Conservation (phyloP, 345 rosid species). For the Moricandia arvensis region DNA sequence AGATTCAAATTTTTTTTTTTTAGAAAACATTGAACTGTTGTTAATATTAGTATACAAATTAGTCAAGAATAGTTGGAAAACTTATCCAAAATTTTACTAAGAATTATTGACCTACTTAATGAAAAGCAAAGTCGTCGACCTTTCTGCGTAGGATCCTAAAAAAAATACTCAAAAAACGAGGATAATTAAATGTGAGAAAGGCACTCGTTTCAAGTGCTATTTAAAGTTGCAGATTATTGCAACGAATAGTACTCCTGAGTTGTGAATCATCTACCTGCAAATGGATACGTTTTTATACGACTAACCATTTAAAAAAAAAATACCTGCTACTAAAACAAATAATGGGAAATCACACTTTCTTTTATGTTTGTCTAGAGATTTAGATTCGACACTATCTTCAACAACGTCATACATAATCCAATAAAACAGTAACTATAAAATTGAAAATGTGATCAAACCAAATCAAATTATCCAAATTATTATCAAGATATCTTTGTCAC, state of each 20-base stretch:
- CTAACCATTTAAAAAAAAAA: background rate
- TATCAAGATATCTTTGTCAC: too few relatives aligned
- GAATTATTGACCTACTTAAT: constrained; percentile 19
- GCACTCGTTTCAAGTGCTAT: constrained; percentile 25
- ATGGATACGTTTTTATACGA: constrained; percentile 22
- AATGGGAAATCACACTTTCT: too few relatives aligned
- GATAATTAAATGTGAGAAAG: constrained; percentile 17
- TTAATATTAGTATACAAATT: constrained; percentile 3
- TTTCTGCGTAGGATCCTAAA: constrained; percentile 1
- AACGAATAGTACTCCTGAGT: constrained; percentile 19
- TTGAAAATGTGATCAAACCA: background rate
- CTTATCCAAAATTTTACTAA: constrained; percentile 31
- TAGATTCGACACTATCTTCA: too few relatives aligned
- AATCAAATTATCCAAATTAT: too few relatives aligned
- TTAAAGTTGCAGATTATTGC: constrained; percentile 8
- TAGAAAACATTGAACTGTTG: constrained; percentile 5
- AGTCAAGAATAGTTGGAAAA: constrained; percentile 21
- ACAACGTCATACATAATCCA: too few relatives aligned
- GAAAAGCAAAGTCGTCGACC: constrained; percentile 7
- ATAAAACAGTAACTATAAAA: background rate
- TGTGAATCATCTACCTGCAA: constrained; percentile 26
- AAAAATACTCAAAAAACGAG: constrained; percentile 20
- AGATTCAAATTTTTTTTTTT: background rate
- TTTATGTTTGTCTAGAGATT: too few relatives aligned
- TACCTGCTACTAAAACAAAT: too few relatives aligned